Percentiles rank a stretch among this genome's conserved stretches.
Evolutionary conservation across 805 yeast genomes (phyloP).

Genomic region (Candida golubevii): DNA sequence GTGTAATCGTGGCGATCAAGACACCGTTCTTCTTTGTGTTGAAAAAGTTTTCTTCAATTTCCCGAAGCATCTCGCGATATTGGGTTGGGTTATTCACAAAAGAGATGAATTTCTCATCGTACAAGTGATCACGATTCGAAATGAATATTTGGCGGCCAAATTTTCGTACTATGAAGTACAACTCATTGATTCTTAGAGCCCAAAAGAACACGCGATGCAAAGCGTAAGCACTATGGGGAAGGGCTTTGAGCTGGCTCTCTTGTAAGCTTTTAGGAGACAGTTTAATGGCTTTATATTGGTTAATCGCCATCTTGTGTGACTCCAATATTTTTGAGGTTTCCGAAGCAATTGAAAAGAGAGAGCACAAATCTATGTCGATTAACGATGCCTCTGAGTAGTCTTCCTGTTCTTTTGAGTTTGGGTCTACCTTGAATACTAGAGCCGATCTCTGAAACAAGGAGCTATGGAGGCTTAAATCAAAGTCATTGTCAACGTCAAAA

Average conservation of each 20-base stretch:
- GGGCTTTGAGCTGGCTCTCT: slow-evolving; percentile 4
- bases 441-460: slow-evolving; percentile 4
- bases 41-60: slow-evolving; percentile 37
- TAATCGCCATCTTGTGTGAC: slow-evolving; percentile 18
- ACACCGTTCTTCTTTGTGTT: slow-evolving; percentile 47
- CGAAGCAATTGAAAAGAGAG: slow-evolving; percentile 24
- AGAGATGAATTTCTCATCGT: slow-evolving; percentile 37
- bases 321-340: slow-evolving; percentile 27
- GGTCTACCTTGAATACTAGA: slow-evolving; percentile 6
- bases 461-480: slow-evolving; percentile 22
- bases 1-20: slow-evolving; percentile 44
- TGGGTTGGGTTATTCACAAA: slow-evolving; percentile 22
- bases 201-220: slow-evolving; percentile 46
- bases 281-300: slow-evolving; percentile 9
- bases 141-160: slow-evolving; percentile 45
- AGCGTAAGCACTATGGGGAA: slow-evolving; percentile 36
- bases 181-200: slow-evolving; percentile 45
- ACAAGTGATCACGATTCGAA: slow-evolving; percentile 40
- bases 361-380: slow-evolving; percentile 38
- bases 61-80: slow-evolving; percentile 15
- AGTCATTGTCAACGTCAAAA: slow-evolving; percentile 19
- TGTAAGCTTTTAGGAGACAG: slow-evolving; percentile 10
- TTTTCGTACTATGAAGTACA: slow-evolving; percentile 43
- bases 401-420: slow-evolving; percentile 1
- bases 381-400: slow-evolving; percentile 26